Evolutionary conservation across 768 basidiomycete species (phyloP).

Genomic region (Lactarius psammicola): DNA sequence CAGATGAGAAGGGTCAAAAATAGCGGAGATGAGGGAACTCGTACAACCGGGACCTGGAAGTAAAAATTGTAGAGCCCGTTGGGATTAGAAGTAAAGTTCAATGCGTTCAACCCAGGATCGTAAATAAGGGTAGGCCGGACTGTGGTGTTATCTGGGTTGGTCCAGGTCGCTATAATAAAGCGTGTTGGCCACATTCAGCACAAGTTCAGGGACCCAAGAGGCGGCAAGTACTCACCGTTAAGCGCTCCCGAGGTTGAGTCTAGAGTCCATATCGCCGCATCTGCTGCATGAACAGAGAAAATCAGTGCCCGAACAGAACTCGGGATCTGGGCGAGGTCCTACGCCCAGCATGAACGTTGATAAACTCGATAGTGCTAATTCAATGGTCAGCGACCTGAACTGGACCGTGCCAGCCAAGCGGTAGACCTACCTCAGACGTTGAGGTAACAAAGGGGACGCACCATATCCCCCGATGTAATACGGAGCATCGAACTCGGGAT

Average conservation of each 20-base stretch:
- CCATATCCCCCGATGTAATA: neutral
- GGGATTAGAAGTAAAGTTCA: neutral
- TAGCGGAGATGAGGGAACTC: no score
- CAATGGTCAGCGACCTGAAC: neutral
- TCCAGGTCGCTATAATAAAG: neutral
- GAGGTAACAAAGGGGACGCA: neutral
- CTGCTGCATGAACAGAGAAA: no score
- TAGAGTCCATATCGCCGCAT: no score
- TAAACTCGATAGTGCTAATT: no score
- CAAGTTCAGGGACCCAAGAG: neutral
- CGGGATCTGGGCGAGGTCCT: no score
- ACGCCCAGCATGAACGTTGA: no score
- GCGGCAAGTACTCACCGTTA: neutral
- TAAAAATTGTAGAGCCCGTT: neutral
- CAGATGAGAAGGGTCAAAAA: no score
- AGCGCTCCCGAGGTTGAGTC: no score
- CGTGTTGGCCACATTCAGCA: neutral
- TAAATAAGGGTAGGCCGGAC: neutral
- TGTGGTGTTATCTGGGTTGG: no score
- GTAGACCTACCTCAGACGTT: neutral
- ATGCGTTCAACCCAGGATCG: neutral
- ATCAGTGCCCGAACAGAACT: no score
- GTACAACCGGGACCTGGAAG: no score
- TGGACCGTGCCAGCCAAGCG: neutral
- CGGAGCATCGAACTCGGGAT: neutral